Evolutionary conservation across 2,329 filamentous ascomycete genomes (phyloP), one percentile per base, ranked within the genome.

Genomic region (Aspergillus proliferans): DNA sequence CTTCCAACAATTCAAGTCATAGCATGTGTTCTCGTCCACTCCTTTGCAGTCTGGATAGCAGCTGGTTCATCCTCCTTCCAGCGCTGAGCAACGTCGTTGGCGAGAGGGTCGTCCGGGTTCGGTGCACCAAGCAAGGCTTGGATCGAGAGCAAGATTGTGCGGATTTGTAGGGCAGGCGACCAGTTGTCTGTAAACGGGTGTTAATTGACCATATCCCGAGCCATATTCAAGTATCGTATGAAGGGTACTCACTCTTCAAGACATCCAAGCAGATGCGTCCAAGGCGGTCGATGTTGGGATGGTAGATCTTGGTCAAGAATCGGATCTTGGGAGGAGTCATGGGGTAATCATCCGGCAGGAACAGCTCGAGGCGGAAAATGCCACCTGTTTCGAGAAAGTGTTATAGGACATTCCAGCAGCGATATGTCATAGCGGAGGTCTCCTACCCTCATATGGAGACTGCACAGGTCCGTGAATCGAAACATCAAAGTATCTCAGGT

Each of bases 281-380:
- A 2, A 98, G 83, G 73, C 94, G 94, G 70, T 98, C 93, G 60
- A 98, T 96, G 70, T 98, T 98, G 46, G 93, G 93, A 70, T 98
- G 94, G 73, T 97, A 98, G 71, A 98, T 97, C 75, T 95, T 96
- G 61, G 94, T 98, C 46, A 98, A 79, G 73, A 98, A 98, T 48
- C 93, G 88, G 66, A 98, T 96, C 78, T 96, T 96, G 42, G 93
- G 93, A 47, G 93, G 92, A 30, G 90, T 95, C 93, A 98, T 98
- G 39, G 93, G 93, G 70, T 98, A 98, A 75, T 98, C 93, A 65
- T 98, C 93, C 41, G 94, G 94, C 21, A 98, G 81, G 71, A 98
- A 98, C 18, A 98, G 83, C 72, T 98, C 93, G 53, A 97, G 86
- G 72, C 94, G 92, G 79, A 98, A 98, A 56, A 95, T 81, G 44